A percentile compares a stretch with the other conserved stretches of the same genome.
These are phyloP conservation scores for Triticum turgidum DNA, from an alignment of 176 grass and related monocot species.

Conservation along the genomic window DNA sequence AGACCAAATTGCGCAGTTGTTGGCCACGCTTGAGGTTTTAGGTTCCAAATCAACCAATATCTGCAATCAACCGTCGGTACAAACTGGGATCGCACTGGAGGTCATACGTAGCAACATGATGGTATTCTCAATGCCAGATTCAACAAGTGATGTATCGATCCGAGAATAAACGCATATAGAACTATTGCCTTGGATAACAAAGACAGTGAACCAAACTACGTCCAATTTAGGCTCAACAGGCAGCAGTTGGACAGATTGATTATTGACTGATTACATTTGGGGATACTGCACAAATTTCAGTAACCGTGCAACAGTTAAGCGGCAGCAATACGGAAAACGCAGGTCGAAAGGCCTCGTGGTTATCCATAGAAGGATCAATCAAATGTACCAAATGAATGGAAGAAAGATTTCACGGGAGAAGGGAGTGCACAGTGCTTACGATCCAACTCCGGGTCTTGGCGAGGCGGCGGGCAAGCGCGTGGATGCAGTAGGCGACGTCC, in stretches of 20 bases:
- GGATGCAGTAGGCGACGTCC: slow-evolving; percentile 88
- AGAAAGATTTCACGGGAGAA: background rate
- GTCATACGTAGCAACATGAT: background rate
- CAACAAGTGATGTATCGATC: background rate
- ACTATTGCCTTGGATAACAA: background rate
- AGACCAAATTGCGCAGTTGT: background rate
- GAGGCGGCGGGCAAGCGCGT: slow-evolving; percentile 77
- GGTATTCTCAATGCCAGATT: background rate
- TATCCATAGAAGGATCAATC: slow-evolving; percentile 22
- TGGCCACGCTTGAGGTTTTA: background rate
- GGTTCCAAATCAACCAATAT: background rate
- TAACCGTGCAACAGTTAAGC: background rate
- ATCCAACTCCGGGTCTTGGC: slow-evolving; percentile 92
- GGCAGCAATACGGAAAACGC: background rate
- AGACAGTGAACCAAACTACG: background rate
- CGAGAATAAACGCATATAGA: background rate
- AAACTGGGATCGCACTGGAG: background rate
- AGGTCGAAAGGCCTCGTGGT: background rate
- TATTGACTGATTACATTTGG: background rate
- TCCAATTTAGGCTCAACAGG: background rate
- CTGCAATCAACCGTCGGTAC: background rate
- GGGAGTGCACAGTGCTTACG: slow-evolving; percentile 38
- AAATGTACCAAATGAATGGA: background rate
- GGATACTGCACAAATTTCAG: background rate
- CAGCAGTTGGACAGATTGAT: background rate